Conservation (phyloP, 352 stramenopile species). For the Globisporangium radiosum region DNA sequence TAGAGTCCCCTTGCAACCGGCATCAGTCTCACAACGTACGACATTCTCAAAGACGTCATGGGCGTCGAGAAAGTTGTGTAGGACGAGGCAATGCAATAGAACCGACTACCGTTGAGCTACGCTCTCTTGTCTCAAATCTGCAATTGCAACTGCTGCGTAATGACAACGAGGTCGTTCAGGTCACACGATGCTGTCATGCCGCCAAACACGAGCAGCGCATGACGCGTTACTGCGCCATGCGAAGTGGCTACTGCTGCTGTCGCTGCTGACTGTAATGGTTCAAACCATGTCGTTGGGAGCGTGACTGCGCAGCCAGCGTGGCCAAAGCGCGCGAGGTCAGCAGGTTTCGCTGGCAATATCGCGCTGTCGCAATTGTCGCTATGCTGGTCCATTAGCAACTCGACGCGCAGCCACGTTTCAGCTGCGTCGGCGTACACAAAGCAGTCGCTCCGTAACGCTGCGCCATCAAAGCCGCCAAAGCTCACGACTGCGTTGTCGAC, state of each 20-base stretch:
- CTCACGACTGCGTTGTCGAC: constrained; percentile 27
- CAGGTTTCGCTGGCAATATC: not conserved
- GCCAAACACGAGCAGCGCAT: constrained; percentile 40
- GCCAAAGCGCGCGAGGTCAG: constrained; percentile 27
- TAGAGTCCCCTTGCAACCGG: constrained; percentile 80
- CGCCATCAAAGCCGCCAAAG: constrained; percentile 52
- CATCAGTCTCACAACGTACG: constrained; percentile 84
- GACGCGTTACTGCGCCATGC: not conserved
- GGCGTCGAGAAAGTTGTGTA: constrained; percentile 57
- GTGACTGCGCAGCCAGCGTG: constrained; percentile 17
- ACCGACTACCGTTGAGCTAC: not conserved
- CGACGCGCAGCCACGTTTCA: constrained; percentile 24
- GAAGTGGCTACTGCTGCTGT: not conserved
- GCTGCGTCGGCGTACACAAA: constrained; percentile 40
- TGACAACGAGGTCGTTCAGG: constrained; percentile 32
- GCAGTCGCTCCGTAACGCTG: constrained; percentile 33
- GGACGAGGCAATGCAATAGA: constrained; percentile 30
- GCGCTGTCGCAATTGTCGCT: constrained; percentile 3
- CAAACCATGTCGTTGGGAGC: not conserved
- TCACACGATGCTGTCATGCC: constrained; percentile 47
- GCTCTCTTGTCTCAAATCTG: too few species aligned
- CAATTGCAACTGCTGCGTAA: constrained; percentile 2
- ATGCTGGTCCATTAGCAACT: not conserved
- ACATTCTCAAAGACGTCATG: constrained; percentile 83
- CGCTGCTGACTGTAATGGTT: too few species aligned